Evolutionary conservation across 1,284 basidiomycete species (phyloP).

Genomic region (Ceratobasidium theobromae): DNA sequence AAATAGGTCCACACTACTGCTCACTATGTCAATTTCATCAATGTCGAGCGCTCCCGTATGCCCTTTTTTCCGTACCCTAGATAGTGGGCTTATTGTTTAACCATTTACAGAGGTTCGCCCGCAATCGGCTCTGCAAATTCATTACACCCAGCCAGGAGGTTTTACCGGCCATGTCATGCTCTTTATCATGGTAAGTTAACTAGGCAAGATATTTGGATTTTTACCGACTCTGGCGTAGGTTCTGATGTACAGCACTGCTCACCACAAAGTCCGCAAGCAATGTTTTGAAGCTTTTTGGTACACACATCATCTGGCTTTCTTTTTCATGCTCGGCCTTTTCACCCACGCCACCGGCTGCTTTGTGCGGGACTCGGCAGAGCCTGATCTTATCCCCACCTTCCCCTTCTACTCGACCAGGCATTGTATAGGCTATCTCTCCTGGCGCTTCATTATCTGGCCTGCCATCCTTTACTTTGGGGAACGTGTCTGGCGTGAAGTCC

Average conservation of each 20-base stretch:
- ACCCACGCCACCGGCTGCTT: slow-evolving; percentile 90
- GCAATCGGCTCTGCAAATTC: slow-evolving; percentile 73
- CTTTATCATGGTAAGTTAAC: slow-evolving; percentile 80
- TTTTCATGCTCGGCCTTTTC: slow-evolving; percentile 86
- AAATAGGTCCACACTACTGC: slow-evolving; percentile 74
- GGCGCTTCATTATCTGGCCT: slow-evolving; percentile 83
- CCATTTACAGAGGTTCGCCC: slow-evolving; percentile 68
- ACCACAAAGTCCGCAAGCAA: slow-evolving; percentile 77
- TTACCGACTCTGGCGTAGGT: slow-evolving; percentile 31
- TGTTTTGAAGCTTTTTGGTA: slow-evolving; percentile 94
- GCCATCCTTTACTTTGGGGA: slow-evolving; percentile 84
- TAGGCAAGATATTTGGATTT: not conserved
- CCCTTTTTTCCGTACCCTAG: slow-evolving; percentile 32
- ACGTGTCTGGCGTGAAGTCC: slow-evolving; percentile 74
- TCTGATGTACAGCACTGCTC: slow-evolving; percentile 69
- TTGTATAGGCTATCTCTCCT: slow-evolving; percentile 83
- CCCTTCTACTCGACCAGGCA: slow-evolving; percentile 81
- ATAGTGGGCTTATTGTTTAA: slow-evolving; percentile 26
- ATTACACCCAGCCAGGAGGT: slow-evolving; percentile 81
- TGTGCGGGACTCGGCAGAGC: slow-evolving; percentile 74
- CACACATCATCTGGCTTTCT: slow-evolving; percentile 87
- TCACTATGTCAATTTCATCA: slow-evolving; percentile 87
- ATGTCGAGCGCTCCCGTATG: slow-evolving; percentile 39
- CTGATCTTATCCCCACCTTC: slow-evolving; percentile 66
- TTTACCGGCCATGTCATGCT: slow-evolving; percentile 91